A percentile compares a stretch with the other conserved stretches of the same genome.
Conservation (phyloP, 208 protist species). For the Leishmania tarentolae region DNA sequence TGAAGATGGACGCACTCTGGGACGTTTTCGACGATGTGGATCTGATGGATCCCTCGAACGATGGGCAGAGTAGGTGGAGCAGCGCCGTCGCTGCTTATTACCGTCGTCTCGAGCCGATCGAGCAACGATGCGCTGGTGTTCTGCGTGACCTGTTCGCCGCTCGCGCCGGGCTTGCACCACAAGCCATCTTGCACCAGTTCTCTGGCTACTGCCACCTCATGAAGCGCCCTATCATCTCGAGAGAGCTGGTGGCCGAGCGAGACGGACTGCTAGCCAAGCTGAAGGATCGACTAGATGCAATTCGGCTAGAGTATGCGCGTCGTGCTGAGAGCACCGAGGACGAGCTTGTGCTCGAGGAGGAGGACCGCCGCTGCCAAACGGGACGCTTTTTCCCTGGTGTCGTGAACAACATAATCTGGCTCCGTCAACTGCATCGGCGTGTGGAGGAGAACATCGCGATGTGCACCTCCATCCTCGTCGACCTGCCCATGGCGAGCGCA, state of each 20-base stretch:
- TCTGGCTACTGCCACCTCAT: conserved; percentile 81
- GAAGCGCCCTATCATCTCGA: conserved; percentile 83
- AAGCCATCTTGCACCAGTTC: conserved; percentile 88
- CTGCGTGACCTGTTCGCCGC: conserved; percentile 79
- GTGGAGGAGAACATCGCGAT: conserved; percentile 83
- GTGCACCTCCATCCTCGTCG: conserved; percentile 74
- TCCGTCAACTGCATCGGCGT: conserved; percentile 78
- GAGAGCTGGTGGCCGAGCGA: conserved; percentile 86
- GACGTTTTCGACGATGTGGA: conserved; percentile 76
- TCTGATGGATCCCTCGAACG: conserved; percentile 57
- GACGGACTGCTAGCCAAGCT: conserved; percentile 86
- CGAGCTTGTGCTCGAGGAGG: conserved; percentile 75
- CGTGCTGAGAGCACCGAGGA: conserved; percentile 75
- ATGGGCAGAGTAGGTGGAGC: conserved; percentile 72
- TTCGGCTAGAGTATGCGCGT: conserved; percentile 89
- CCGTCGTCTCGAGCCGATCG: conserved; percentile 80
- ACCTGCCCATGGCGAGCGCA: conserved; percentile 66
- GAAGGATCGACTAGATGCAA: conserved; percentile 83
- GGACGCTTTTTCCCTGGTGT: conserved; percentile 91
- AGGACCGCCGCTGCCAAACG: conserved; percentile 87
- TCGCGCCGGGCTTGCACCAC: conserved; percentile 67
- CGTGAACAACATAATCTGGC: conserved; percentile 92
- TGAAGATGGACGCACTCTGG: conserved; percentile 78
- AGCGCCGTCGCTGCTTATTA: conserved; percentile 71
- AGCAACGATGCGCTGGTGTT: conserved; percentile 77